A percentile compares a stretch with the other conserved stretches of the same genome.
Conservation (phyloP, 2,329 filamentous ascomycete species). For the Chaetomiaceae sp. region DNA sequence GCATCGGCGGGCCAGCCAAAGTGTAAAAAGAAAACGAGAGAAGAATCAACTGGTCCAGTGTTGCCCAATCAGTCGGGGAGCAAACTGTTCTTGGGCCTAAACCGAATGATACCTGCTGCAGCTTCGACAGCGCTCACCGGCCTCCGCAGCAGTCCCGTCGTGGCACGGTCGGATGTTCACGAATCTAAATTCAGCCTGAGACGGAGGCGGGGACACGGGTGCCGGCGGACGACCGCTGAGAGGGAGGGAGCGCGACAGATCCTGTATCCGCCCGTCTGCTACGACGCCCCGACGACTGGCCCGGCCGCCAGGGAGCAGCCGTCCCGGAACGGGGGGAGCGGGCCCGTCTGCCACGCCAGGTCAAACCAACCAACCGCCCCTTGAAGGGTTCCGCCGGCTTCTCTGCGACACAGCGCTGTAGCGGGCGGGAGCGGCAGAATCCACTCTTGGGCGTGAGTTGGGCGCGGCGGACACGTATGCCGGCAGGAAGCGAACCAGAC, state of each 20-base stretch:
- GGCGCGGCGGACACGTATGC: conserved; percentile 18
- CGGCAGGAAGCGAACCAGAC: conserved; percentile 6
- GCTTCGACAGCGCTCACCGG: background rate
- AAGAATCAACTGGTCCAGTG: background rate
- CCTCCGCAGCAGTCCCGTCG: background rate
- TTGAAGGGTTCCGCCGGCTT: conserved; percentile 18
- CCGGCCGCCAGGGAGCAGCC: background rate
- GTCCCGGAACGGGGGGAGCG: conserved; percentile 4
- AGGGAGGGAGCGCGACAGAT: background rate
- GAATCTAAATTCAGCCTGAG: no score
- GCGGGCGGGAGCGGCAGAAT: background rate
- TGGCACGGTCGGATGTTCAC: background rate
- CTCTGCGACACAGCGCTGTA: conserved; percentile 9
- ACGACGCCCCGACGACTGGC: background rate
- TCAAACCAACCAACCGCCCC: no score
- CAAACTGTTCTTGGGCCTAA: background rate
- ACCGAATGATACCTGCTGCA: background rate
- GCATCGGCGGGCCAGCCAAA: background rate
- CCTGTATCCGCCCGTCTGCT: background rate
- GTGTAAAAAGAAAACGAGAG: conserved; percentile 2
- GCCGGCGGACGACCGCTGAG: background rate
- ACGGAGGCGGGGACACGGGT: no score
- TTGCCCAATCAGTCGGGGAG: conserved; percentile 2
- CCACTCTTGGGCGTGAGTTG: background rate
- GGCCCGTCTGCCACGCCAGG: no score